These are phyloP conservation scores for Salvia hispanica DNA, from an alignment of 257 asterid species.

Conservation along the genomic window DNA sequence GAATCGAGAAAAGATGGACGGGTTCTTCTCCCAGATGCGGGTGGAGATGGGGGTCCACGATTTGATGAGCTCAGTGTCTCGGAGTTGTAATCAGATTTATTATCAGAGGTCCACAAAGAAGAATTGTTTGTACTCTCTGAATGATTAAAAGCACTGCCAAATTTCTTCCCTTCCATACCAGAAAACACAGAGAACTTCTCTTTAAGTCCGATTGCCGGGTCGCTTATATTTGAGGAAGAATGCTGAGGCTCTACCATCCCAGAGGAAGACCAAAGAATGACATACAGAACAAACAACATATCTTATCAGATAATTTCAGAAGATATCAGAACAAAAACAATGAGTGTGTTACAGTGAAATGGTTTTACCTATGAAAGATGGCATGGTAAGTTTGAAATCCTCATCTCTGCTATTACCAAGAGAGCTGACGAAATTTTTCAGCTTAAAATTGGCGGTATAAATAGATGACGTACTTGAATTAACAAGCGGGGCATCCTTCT, in stretches of 20 bases:
- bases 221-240: slow-evolving; percentile 38
- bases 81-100: slow-evolving; percentile 44
- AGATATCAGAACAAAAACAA: slow-evolving; percentile 5
- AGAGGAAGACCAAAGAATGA: slow-evolving; percentile 22
- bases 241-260: slow-evolving; percentile 47
- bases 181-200: slow-evolving; percentile 44
- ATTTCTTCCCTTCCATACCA: slow-evolving; percentile 48
- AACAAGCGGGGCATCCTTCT: slow-evolving; percentile 42
- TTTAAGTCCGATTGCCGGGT: slow-evolving; percentile 43
- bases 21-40: slow-evolving; percentile 66
- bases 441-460: slow-evolving; percentile 41
- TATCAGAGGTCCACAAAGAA: slow-evolving; percentile 51
- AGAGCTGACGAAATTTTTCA: slow-evolving; percentile 40
- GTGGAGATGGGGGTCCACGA: slow-evolving; percentile 51
- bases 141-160: slow-evolving; percentile 39
- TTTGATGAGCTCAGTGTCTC: slow-evolving; percentile 48
- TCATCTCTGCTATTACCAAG: slow-evolving; percentile 38
- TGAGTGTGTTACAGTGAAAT: slow-evolving; percentile 17
- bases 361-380: slow-evolving; percentile 59
- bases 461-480: slow-evolving; percentile 43
- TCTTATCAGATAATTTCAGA: slow-evolving; percentile 28
- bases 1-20: slow-evolving; percentile 95
- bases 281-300: slow-evolving; percentile 29
- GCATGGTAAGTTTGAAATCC: slow-evolving; percentile 38
- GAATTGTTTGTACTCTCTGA: slow-evolving; percentile 40